Evolutionary conservation across 2,329 filamentous ascomycete genomes (phyloP), one percentile per base, ranked within the genome.

Genomic region (Exophiala oligosperma): DNA sequence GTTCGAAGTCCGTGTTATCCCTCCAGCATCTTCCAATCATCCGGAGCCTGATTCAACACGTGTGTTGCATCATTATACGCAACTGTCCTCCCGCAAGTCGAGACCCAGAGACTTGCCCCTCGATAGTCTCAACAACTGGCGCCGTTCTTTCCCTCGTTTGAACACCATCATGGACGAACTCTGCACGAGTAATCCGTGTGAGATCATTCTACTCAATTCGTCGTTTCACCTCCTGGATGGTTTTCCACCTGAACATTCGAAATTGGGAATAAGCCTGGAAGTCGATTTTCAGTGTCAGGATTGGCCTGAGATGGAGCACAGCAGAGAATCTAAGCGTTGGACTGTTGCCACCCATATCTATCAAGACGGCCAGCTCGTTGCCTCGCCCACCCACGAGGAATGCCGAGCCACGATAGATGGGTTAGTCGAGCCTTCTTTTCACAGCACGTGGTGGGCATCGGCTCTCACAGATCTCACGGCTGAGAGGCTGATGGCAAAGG

Each of bases 1-100:
- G 48, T 78, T 79, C 60, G 72, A 75, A 47, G 79, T 79, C 76
- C 77, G 75, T 74, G 74, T 77, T 6, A 74, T 71, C 61, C 70
- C 73, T 55, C 70, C 67, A 4, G 69, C 32, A 35, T 5, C 32
- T 35, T 35, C 71, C 48, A 43, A 21, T 2, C 11, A 43, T 43
- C 9, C 40, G 40, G 68, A 69, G 24, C 69, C 71, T 21, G 74
- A 76, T 44, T 9, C 32, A 35, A 35, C 32, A 8, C 70, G 73
- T 54, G 72, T 73, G n/a, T 64, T 76, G 35, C 77, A 79, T 65
- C 68, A 68, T 40, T 79, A 78, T 63, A 79, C 75, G 8, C 70
- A 71, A 28, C 69, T 78, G 7, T 73, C 77, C 59, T 70, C 70
- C 43, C 73, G 74, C 48, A 70, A 26, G 26, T 14, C 5, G 23